These are phyloP conservation scores for Fusarium sp. DNA, from an alignment of 2,329 filamentous ascomycete species.

Conservation along the genomic window DNA sequence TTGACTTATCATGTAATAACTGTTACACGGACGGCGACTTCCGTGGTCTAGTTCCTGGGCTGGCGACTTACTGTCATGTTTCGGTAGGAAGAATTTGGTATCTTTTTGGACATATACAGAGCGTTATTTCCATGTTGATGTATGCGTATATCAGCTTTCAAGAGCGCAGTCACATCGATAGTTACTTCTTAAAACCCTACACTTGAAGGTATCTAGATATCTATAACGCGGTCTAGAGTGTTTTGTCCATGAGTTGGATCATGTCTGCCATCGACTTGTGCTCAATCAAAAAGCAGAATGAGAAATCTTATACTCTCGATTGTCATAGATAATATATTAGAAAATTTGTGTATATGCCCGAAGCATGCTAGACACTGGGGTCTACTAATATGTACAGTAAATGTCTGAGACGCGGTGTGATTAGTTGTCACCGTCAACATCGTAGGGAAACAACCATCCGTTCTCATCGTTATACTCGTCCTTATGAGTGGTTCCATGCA, in stretches of 20 bases:
- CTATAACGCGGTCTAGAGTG: no score
- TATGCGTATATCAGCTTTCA: neutral
- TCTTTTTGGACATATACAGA: neutral
- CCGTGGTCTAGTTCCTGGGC: no score
- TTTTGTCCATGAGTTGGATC: fast-evolving
- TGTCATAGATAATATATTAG: neutral
- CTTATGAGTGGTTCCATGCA: neutral
- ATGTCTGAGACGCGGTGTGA: neutral
- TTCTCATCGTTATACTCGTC: neutral
- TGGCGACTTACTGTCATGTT: no score
- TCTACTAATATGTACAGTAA: neutral
- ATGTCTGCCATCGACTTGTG: neutral
- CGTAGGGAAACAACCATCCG: neutral
- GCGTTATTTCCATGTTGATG: fast-evolving
- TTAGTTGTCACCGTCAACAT: neutral
- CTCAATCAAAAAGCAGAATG: fast-evolving
- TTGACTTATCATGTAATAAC: no score
- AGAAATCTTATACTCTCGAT: fast-evolving
- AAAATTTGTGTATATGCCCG: neutral
- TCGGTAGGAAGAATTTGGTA: neutral
- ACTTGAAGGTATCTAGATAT: neutral
- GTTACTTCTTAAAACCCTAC: fast-evolving
- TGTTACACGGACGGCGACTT: no score
- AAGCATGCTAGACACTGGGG: neutral
- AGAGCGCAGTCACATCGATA: neutral